These are phyloP conservation scores for Stachybotrys chartarum DNA, from an alignment of 2,329 filamentous ascomycete species.

Conservation along the genomic window DNA sequence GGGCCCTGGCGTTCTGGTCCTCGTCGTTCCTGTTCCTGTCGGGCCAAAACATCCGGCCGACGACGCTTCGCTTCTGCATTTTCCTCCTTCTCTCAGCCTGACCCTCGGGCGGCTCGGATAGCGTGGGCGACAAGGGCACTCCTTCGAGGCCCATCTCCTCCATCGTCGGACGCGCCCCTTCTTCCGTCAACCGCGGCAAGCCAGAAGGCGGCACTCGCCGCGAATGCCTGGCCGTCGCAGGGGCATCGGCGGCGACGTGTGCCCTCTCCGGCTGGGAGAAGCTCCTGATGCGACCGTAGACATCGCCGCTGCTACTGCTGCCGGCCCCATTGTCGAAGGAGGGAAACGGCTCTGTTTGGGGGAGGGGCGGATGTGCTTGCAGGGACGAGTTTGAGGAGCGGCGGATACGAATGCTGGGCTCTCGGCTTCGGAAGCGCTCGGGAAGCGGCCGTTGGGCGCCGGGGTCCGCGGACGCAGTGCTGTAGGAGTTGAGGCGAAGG, in stretches of 20 bases:
- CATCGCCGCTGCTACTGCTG: constrained; percentile 7
- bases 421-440: constrained; percentile 7
- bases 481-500: constrained; percentile 7
- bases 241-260: constrained; percentile 9
- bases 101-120: constrained; percentile 7
- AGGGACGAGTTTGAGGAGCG: constrained; percentile 6
- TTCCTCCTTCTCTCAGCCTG: neutral
- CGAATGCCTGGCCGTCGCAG: constrained; percentile 18
- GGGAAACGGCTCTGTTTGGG: neutral
- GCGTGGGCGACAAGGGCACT: constrained; percentile 15
- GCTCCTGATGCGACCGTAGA: constrained; percentile 22
- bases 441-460: constrained; percentile 3
- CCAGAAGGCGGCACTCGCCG: constrained; percentile 22
- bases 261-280: constrained; percentile 25
- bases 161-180: constrained; percentile 26
- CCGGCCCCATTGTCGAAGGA: constrained; percentile 4
- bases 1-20: neutral
- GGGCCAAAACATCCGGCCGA: constrained; percentile 20
- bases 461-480: constrained; percentile 1
- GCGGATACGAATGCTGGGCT: constrained; percentile 17
- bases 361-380: neutral
- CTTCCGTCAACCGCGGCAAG: constrained; percentile 31
- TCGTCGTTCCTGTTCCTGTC: constrained; percentile 7
- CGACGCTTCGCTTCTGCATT: constrained; percentile 11
- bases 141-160: constrained; percentile 21